These are phyloP conservation scores for Stephanodiscus triporus DNA, from an alignment of 108 stramenopile species.

Conservation along the genomic window DNA sequence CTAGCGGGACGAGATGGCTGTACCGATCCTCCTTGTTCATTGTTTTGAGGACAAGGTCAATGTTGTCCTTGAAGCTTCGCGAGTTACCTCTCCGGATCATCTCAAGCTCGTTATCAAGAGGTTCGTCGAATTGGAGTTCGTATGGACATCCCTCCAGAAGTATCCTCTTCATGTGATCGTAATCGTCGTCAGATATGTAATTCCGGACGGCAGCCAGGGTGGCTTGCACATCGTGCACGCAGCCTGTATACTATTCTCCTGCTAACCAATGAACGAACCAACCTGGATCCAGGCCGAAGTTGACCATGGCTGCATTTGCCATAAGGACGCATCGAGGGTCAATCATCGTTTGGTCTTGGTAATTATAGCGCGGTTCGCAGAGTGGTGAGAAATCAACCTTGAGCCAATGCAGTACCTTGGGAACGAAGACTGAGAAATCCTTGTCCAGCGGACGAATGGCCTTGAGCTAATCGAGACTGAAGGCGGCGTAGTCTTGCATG, in stretches of 20 bases:
- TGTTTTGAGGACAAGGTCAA: not conserved
- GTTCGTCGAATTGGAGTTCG: not conserved
- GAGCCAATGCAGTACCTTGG: not conserved
- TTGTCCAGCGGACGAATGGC: not conserved
- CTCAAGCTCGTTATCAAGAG: not conserved
- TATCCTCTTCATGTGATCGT: not conserved
- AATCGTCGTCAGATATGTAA: not conserved
- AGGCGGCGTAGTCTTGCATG: not conserved
- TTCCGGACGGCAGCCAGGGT: not conserved
- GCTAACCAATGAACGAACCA: not conserved
- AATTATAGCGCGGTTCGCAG: not conserved
- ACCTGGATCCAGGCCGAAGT: not conserved
- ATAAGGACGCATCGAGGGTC: not conserved
- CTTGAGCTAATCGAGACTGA: not conserved
- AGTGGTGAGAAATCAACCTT: not conserved
- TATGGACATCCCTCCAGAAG: not conserved
- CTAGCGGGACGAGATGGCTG: not conserved
- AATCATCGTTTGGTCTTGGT: not conserved
- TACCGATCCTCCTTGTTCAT: slow-evolving; percentile 11
- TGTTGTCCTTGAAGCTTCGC: slow-evolving; percentile 1
- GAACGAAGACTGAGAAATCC: not conserved
- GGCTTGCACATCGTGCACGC: too few species aligned
- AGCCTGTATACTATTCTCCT: not conserved
- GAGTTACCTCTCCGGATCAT: not conserved
- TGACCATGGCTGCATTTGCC: slow-evolving; percentile 7